Percentiles rank a stretch among this genome's conserved stretches.
phyloP scores from a whole-genome alignment of 2,329 filamentous ascomycete genomes.

The Neopestalotiopsis rosae region DNA sequence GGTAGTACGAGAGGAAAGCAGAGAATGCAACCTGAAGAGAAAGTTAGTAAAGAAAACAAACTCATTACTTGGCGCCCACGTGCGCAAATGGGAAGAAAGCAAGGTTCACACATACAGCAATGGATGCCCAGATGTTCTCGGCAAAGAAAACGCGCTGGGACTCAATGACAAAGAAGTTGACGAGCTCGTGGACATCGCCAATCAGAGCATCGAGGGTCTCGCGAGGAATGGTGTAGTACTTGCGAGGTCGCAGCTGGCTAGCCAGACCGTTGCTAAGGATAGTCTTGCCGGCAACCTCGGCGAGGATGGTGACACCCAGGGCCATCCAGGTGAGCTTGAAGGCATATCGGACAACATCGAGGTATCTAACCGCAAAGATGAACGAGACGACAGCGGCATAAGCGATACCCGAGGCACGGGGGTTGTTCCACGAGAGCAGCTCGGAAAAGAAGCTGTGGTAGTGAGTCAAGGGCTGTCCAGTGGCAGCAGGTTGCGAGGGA shows the following conservation, averaged over 20 bases:
- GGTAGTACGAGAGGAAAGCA: slow-evolving; percentile 70
- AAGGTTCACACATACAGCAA: slow-evolving; percentile 57
- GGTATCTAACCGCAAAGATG: slow-evolving; percentile 69
- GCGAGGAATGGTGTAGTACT: slow-evolving; percentile 70
- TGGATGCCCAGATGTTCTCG: slow-evolving; percentile 68
- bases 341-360: slow-evolving; percentile 68
- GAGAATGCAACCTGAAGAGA: slow-evolving; percentile 58
- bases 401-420: slow-evolving; percentile 70
- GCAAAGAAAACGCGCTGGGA: slow-evolving; percentile 71
- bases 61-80: slow-evolving; percentile 19
- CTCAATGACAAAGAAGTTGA: slow-evolving; percentile 77
- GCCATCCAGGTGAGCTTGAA: slow-evolving; percentile 71
- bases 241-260: slow-evolving; percentile 69
- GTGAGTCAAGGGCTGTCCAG: slow-evolving; percentile 68
- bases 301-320: slow-evolving; percentile 63
- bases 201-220: slow-evolving; percentile 66
- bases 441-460: slow-evolving; percentile 76
- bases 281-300: slow-evolving; percentile 66
- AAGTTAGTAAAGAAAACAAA: slow-evolving; percentile 9
- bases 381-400: slow-evolving; percentile 61
- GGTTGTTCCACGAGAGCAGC: slow-evolving; percentile 72
- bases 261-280: slow-evolving; percentile 66
- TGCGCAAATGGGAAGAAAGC: neutral
- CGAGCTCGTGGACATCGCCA: slow-evolving; percentile 69
- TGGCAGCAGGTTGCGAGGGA: slow-evolving; percentile 58